A percentile compares a stretch with the other conserved stretches of the same genome.
phyloP scores from a whole-genome alignment of 164 flowering plant genomes.

The Chimonanthus praecox region DNA sequence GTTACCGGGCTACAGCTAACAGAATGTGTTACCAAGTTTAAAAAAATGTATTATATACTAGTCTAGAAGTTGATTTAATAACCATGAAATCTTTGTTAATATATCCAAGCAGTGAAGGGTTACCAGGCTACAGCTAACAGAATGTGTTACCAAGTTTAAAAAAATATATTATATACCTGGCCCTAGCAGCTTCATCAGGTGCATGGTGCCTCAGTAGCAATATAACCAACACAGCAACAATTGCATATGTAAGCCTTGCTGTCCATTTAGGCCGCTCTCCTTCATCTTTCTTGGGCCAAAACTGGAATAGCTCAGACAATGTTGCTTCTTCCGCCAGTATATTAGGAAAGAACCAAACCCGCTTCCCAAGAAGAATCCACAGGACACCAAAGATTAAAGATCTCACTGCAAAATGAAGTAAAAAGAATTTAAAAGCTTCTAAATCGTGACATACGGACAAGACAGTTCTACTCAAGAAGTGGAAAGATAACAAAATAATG shows the following conservation, averaged over 20 bases:
- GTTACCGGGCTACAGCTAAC: background rate
- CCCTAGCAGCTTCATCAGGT: slow-evolving; percentile 98
- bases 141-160: background rate
- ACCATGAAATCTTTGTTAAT: background rate
- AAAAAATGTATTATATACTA: slow-evolving; percentile 12
- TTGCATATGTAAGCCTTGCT: slow-evolving; percentile 70
- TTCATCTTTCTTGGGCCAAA: slow-evolving; percentile 97
- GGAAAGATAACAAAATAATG: background rate
- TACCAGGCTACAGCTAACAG: background rate
- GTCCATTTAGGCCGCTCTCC: slow-evolving; percentile 94
- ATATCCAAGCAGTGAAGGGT: background rate
- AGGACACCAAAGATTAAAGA: slow-evolving; percentile 60
- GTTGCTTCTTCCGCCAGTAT: slow-evolving; percentile 99
- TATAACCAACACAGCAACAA: slow-evolving; percentile 55
- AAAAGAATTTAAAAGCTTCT: background rate
- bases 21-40: background rate
- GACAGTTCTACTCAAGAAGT: background rate
- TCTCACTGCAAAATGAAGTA: slow-evolving; percentile 57
- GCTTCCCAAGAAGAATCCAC: slow-evolving; percentile 80
- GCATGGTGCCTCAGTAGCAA: slow-evolving; percentile 85
- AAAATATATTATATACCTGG: slow-evolving; percentile 55
- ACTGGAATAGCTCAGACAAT: slow-evolving; percentile 76
- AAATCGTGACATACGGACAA: background rate
- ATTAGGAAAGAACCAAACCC: slow-evolving; percentile 94
- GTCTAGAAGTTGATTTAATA: background rate